Evolutionary conservation across 2,329 filamentous ascomycete genomes (phyloP).

Genomic region (Fusarium sp.): DNA sequence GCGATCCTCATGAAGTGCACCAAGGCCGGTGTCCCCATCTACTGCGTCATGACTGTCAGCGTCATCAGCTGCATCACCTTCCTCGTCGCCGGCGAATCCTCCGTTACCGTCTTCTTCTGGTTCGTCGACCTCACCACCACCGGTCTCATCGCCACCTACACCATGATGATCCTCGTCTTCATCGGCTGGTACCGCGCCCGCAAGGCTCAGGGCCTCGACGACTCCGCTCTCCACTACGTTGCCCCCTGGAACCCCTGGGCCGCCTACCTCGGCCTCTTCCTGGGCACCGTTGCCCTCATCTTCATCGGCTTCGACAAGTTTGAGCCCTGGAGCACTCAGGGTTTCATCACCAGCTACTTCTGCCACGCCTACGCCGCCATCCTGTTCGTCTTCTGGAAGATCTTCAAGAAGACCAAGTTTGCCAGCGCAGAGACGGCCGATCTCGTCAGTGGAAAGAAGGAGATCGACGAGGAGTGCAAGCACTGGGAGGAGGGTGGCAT

Average conservation of each 20-base stretch:
- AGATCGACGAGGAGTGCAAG: conserved; percentile 69
- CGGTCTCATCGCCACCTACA: conserved; percentile 68
- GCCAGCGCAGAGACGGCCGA: conserved; percentile 39
- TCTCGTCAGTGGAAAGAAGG: conserved; percentile 66
- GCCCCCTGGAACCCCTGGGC: conserved; percentile 64
- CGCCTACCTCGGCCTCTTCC: conserved; percentile 60
- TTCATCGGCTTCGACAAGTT: conserved; percentile 70
- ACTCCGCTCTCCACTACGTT: conserved; percentile 61
- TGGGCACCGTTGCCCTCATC: conserved; percentile 62
- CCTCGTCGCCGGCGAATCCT: conserved; percentile 60
- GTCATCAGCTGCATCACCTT: conserved; percentile 63
- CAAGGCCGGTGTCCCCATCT: conserved; percentile 68
- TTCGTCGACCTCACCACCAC: conserved; percentile 67
- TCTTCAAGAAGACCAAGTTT: conserved; percentile 62
- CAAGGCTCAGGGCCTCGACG: conserved; percentile 59
- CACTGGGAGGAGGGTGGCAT: conserved; percentile 60
- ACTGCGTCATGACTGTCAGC: conserved; percentile 62
- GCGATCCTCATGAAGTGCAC: conserved; percentile 68
- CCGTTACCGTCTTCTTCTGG: conserved; percentile 63
- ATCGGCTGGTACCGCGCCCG: conserved; percentile 61
- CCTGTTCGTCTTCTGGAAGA: conserved; percentile 63
- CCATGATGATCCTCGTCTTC: conserved; percentile 56
- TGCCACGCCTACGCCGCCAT: conserved; percentile 63
- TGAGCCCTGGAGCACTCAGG: conserved; percentile 59
- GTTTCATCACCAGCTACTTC: conserved; percentile 67